These are phyloP conservation scores for Ogataea saltuana DNA, from an alignment of 805 yeast genomes.

Conservation along the genomic window DNA sequence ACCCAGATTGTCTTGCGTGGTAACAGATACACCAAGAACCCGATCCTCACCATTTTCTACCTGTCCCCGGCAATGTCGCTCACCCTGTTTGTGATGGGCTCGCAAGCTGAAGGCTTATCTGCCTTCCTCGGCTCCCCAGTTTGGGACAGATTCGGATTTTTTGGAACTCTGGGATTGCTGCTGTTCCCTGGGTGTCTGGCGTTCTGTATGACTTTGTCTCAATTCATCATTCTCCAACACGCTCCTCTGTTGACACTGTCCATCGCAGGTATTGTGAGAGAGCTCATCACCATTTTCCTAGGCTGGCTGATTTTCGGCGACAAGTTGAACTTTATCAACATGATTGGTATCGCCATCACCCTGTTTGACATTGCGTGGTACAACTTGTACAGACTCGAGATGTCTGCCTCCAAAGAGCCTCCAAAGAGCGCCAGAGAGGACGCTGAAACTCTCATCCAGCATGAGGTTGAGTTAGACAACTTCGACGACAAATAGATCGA, in stretches of 20 bases:
- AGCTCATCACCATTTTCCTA: slow-evolving; percentile 71
- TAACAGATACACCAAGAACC: slow-evolving; percentile 59
- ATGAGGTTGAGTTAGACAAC: slow-evolving; percentile 20
- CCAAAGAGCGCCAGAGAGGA: slow-evolving; percentile 16
- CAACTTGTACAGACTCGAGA: slow-evolving; percentile 56
- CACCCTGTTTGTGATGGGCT: slow-evolving; percentile 58
- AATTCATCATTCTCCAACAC: slow-evolving; percentile 72
- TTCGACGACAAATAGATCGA: slow-evolving; percentile 11
- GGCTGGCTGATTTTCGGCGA: slow-evolving; percentile 74
- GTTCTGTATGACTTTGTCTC: slow-evolving; percentile 81
- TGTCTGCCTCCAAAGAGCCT: slow-evolving; percentile 13
- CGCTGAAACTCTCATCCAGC: slow-evolving; percentile 19
- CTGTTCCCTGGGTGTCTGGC: slow-evolving; percentile 80
- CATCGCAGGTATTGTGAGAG: slow-evolving; percentile 90
- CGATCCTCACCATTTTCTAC: slow-evolving; percentile 77
- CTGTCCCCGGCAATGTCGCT: slow-evolving; percentile 78
- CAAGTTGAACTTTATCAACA: slow-evolving; percentile 60
- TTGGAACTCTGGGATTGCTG: slow-evolving; percentile 54
- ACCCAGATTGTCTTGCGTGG: slow-evolving; percentile 74
- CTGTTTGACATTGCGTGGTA: slow-evolving; percentile 76
- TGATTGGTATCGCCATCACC: slow-evolving; percentile 69
- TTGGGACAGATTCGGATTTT: slow-evolving; percentile 58
- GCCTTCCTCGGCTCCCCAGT: slow-evolving; percentile 51
- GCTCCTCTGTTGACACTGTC: slow-evolving; percentile 82
- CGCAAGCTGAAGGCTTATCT: slow-evolving; percentile 67